These are phyloP conservation scores for Phylloporus sp. DNA, from an alignment of 768 basidiomycete genomes.

Conservation along the genomic window DNA sequence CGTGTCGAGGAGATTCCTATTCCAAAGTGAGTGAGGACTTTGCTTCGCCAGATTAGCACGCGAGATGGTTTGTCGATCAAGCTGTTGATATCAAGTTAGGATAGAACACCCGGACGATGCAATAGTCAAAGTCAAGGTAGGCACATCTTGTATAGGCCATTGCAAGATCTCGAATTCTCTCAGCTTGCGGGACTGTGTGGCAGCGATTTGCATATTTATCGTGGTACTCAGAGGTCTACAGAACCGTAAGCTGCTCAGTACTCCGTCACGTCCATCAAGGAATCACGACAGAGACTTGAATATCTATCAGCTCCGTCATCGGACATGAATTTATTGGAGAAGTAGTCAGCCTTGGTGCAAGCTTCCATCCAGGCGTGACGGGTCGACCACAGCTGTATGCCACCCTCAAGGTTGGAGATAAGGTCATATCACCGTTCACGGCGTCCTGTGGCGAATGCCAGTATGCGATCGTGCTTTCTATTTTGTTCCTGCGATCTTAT, in stretches of 20 bases:
- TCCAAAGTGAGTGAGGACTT: constrained; percentile 46
- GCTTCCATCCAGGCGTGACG: constrained; percentile 39
- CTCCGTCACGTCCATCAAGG: neutral
- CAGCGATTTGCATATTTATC: constrained; percentile 72
- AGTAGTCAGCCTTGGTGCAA: constrained; percentile 60
- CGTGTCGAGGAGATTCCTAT: constrained; percentile 59
- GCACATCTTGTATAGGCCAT: constrained; percentile 7
- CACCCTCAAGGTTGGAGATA: constrained; percentile 63
- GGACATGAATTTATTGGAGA: constrained; percentile 80
- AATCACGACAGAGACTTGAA: neutral
- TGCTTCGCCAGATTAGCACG: neutral
- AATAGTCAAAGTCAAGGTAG: constrained; percentile 67
- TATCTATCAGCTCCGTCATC: constrained; percentile 45
- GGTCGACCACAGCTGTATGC: constrained; percentile 61
- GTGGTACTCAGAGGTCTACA: constrained; percentile 52
- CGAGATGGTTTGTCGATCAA: neutral
- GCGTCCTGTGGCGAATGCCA: constrained; percentile 83
- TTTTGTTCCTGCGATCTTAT: neutral
- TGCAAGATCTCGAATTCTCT: neutral
- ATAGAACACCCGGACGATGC: constrained; percentile 72
- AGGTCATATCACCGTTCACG: constrained; percentile 77
- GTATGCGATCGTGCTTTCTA: constrained; percentile 37
- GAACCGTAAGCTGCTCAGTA: constrained; percentile 42
- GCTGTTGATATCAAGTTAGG: constrained; percentile 30
- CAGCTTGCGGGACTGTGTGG: constrained; percentile 67